Evolutionary conservation across 768 basidiomycete genomes (phyloP).

Genomic region (Omphalotus guepiniiformis): DNA sequence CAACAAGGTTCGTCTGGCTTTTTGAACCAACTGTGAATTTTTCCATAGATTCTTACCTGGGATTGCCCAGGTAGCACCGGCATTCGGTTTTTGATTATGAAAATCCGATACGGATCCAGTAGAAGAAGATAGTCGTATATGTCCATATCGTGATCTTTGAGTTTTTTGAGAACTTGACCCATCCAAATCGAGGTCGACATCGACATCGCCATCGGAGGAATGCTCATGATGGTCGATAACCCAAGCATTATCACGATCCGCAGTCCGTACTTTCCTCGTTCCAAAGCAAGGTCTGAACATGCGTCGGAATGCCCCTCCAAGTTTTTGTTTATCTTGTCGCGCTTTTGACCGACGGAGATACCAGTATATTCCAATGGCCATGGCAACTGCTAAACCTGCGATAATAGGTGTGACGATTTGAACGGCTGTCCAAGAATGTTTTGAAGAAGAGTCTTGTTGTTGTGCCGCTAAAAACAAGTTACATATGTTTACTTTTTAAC

Average conservation of each 20-base stretch:
- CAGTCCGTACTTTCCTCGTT: slow-evolving; percentile 3
- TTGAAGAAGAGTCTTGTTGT: no score
- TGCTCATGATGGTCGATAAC: slow-evolving; percentile 4
- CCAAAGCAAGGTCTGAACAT: slow-evolving; percentile 2
- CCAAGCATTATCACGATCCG: slow-evolving; percentile 4
- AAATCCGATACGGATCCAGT: background rate
- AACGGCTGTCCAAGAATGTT: slow-evolving; percentile 23
- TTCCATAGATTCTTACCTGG: slow-evolving; percentile 9
- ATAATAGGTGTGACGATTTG: slow-evolving; percentile 32
- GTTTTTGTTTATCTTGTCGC: no score
- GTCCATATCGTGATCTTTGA: slow-evolving; percentile 6
- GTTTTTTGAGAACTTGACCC: background rate
- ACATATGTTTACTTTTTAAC: background rate
- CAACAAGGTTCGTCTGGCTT: background rate
- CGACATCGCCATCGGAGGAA: no score
- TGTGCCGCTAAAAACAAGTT: no score
- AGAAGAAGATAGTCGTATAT: slow-evolving; percentile 7
- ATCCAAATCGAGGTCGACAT: background rate
- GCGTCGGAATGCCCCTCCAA: background rate
- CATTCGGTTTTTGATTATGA: background rate
- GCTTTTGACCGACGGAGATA: slow-evolving; percentile 15
- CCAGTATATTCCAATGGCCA: no score
- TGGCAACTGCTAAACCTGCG: slow-evolving; percentile 25
- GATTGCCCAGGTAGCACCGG: background rate
- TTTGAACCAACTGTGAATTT: background rate